Evolutionary conservation across 1,139 yeast genomes (phyloP).

Genomic region (Taphrina confusa): DNA sequence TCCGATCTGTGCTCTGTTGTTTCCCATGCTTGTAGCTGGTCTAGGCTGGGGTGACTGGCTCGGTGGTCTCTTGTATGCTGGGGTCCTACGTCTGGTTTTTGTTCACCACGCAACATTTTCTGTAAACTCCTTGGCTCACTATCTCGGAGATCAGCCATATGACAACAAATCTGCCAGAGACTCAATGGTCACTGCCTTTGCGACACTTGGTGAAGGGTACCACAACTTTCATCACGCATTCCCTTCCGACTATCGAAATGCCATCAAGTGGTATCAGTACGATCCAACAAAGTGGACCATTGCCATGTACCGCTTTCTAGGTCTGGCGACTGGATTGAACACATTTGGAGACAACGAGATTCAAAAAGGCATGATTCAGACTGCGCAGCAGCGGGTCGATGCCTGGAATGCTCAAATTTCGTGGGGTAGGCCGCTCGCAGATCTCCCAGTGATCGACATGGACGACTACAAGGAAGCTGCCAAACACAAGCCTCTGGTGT

Average conservation of each 20-base stretch:
- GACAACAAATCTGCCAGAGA: constrained; percentile 97
- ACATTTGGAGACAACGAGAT: constrained; percentile 93
- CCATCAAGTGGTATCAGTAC: constrained; percentile 96
- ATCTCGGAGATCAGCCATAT: constrained; percentile 97
- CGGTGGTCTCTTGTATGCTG: constrained; percentile 93
- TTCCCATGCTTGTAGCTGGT: constrained; percentile 79
- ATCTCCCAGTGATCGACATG: constrained; percentile 89
- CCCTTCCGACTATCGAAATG: constrained; percentile 98
- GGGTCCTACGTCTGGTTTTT: constrained; percentile 74
- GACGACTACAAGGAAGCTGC: constrained; percentile 73
- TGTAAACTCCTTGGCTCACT: constrained; percentile 96
- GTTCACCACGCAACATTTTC: constrained; percentile 99
- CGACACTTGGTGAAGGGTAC: constrained; percentile 97
- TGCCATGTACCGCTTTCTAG: constrained; percentile 69
- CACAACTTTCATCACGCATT: constrained; percentile 99
- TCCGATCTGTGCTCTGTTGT: constrained; percentile 63
- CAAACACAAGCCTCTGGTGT: constrained; percentile 57
- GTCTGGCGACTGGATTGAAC: constrained; percentile 86
- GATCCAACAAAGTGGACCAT: constrained; percentile 91
- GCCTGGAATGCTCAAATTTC: constrained; percentile 71
- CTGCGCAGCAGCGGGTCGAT: constrained; percentile 92
- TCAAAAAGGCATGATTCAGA: constrained; percentile 94
- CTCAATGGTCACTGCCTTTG: constrained; percentile 88
- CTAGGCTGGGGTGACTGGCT: constrained; percentile 80
- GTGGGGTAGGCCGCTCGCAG: constrained; percentile 88